Evolutionary conservation across 2,329 filamentous ascomycete genomes (phyloP).

Genomic region (Alternaria consortialis): DNA sequence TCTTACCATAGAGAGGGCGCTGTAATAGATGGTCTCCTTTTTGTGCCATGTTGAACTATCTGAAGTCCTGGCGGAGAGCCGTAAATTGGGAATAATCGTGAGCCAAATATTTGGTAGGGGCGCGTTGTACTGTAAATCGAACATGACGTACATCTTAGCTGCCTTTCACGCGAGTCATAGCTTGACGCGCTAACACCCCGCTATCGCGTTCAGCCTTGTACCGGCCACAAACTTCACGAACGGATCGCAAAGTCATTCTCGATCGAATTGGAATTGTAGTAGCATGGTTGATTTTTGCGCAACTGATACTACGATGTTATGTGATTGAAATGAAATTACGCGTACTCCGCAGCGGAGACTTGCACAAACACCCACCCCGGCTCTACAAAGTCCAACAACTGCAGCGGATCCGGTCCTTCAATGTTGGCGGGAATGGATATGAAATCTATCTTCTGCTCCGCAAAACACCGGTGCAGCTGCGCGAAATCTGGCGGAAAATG

Average conservation of each 20-base stretch:
- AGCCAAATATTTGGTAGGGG: constrained; percentile 13
- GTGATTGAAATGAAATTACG: background rate
- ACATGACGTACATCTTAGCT: constrained; percentile 15
- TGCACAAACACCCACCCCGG: constrained; percentile 14
- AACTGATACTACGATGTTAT: background rate
- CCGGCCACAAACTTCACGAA: background rate
- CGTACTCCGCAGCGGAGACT: constrained; percentile 3
- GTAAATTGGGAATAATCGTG: background rate
- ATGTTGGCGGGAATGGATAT: constrained; percentile 10
- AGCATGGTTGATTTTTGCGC: background rate
- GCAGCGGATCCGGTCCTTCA: constrained; percentile 8
- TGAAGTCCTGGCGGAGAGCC: background rate
- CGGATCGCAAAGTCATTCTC: background rate
- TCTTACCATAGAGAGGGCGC: constrained; percentile 51
- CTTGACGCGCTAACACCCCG: background rate
- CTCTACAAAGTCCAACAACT: constrained; percentile 11
- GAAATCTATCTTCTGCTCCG: constrained; percentile 4
- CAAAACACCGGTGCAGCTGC: constrained; percentile 7
- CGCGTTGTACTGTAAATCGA: constrained; percentile 7
- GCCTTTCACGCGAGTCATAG: constrained; percentile 8
- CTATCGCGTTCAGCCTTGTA: constrained; percentile 1
- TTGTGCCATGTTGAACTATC: constrained; percentile 36
- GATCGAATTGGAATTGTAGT: background rate
- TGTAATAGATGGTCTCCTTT: constrained; percentile 46
- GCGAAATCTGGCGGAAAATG: constrained; percentile 13